A percentile compares a stretch with the other conserved stretches of the same genome.
phyloP scores from a whole-genome alignment of 129 eudicot genomes.

The Artemisia argyi region DNA sequence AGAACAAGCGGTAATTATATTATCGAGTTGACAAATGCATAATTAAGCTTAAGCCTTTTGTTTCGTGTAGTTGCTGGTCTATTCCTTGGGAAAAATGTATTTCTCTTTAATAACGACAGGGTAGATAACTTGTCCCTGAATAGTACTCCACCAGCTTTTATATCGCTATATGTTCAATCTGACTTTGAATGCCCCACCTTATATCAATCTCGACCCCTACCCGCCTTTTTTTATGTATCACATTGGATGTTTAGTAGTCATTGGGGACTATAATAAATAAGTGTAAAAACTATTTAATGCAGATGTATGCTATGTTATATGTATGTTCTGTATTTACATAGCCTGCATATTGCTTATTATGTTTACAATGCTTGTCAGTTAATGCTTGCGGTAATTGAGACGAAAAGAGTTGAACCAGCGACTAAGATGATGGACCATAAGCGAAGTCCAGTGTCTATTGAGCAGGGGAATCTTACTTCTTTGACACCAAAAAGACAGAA shows the following conservation, averaged over 20 bases:
- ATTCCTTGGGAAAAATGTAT: background rate
- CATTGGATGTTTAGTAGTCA: background rate
- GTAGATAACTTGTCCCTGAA: background rate
- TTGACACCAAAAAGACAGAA: conserved; percentile 65
- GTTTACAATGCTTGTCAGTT: conserved; percentile 3
- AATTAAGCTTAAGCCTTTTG: conserved; percentile 8
- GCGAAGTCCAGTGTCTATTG: conserved; percentile 62
- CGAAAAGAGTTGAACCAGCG: conserved; percentile 5
- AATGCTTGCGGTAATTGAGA: conserved; percentile 20
- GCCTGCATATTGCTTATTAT: background rate
- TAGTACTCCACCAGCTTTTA: background rate
- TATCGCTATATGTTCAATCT: too few species aligned
- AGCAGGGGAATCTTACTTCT: conserved; percentile 60
- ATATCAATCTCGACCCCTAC: background rate
- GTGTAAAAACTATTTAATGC: background rate
- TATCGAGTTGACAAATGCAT: background rate
- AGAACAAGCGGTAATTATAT: background rate
- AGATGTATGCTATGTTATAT: too few species aligned
- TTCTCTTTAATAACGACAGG: background rate
- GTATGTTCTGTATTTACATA: background rate
- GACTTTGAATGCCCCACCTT: background rate
- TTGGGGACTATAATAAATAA: background rate
- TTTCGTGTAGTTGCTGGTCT: conserved; percentile 4
- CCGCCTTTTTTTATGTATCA: background rate
- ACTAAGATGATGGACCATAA: conserved; percentile 76